Base-by-base conservation (phyloP, 2,329 filamentous ascomycete species). In the Alternaria panax region DNA sequence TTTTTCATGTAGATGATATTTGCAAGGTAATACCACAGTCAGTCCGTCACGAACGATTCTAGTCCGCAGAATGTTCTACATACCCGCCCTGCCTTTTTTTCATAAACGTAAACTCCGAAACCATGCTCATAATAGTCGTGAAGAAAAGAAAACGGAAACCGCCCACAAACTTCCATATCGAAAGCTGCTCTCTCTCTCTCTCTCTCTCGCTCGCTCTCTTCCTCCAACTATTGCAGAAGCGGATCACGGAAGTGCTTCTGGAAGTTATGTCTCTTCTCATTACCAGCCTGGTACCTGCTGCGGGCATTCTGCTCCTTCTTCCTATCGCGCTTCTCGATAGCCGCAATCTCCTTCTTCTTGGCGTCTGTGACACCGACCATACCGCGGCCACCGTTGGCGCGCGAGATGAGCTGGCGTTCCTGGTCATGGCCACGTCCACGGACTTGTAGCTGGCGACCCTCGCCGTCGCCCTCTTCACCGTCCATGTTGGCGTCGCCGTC, bases 361-460 rank as follows among this genome's bases (percentile, higher is more conserved):
- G 86, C 83, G n/a, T 90, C 89, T 6, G 87, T 88, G 7, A 92
- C 91, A 43, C 92, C 91, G 45, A 88, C 74, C 90, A 97, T 91
- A 42, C 92, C 92, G 28, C 85, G 75, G 28, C 87, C 90, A n/a
- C 89, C 90, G 64, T 92, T 88, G 20, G 88, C 89, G 62, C 92
- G 87, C 52, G 84, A 87, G 43, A 89, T 82, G 22, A 83, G 55
- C 59, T 69, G 59, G 7, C 50, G 56, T 46, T 67, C 41, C 11
- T 55, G 51, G 27, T 81, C 78, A 32, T 81, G 77, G 9, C 72
- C 68, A 11, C 72, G 72, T 18, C 70, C 75, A 40, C 72, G 69
- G 27, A 58, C 36, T 25, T 56, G 50, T 8, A 48, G 50, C 3
- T 60, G 58, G 6, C 67, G 67, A 12, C 64, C 65, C 22, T 73